phyloP scores from a whole-genome alignment of 495 filamentous ascomycete species.

The Penicillium odoratum region DNA sequence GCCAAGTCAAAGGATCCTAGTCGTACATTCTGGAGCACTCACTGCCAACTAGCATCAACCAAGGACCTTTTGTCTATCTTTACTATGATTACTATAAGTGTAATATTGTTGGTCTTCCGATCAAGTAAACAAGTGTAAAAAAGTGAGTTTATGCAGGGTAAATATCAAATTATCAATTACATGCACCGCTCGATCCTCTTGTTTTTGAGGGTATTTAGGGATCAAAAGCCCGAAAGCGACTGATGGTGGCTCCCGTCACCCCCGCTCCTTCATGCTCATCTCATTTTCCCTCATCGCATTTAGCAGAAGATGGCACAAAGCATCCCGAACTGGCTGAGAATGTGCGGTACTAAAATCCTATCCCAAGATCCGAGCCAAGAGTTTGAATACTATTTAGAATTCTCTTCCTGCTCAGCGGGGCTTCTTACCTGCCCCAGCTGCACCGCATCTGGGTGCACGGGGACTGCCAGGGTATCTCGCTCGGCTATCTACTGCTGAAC shows the following conservation, averaged over 20 bases:
- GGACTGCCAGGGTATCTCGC: background rate
- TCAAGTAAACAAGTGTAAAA: too few relatives aligned
- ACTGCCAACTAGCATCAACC: too few relatives aligned
- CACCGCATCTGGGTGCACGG: background rate
- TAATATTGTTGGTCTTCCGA: too few relatives aligned
- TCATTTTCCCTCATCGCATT: background rate
- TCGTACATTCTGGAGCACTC: too few relatives aligned
- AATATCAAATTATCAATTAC: background rate
- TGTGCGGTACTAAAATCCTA: background rate
- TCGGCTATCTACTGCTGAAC: background rate
- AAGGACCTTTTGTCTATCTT: too few relatives aligned
- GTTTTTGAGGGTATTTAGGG: background rate
- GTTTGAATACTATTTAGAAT: background rate
- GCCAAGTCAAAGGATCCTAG: too few relatives aligned
- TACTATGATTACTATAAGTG: too few relatives aligned
- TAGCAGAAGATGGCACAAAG: background rate
- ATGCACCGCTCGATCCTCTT: background rate
- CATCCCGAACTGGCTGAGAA: background rate
- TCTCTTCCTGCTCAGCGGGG: background rate
- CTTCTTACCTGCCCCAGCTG: background rate
- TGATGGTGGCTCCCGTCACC: background rate
- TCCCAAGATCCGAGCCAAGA: background rate
- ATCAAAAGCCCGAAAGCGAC: background rate
- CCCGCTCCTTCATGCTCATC: background rate
- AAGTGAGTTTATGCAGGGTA: too few relatives aligned